Conservation (phyloP, 768 basidiomycete genomes). For the Tylopilus sp. region DNA sequence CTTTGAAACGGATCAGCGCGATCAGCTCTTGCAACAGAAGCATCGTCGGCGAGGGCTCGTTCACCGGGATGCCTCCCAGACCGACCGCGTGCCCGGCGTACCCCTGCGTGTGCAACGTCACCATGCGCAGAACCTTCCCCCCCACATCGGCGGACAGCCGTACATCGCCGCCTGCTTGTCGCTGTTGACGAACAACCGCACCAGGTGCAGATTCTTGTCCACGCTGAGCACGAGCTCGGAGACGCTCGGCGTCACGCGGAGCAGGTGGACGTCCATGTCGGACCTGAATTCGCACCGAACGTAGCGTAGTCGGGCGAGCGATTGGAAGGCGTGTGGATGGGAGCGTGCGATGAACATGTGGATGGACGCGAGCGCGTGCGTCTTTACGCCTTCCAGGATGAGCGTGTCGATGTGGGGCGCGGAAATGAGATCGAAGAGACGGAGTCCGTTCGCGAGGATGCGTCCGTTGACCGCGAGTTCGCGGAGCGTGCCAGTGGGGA, state of each 20-base stretch:
- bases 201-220: constrained; percentile 27
- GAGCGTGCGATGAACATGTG: constrained; percentile 28
- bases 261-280: constrained; percentile 31
- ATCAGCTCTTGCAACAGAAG: constrained; percentile 27
- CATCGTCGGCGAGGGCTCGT: constrained; percentile 32
- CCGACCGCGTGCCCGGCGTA: constrained; percentile 21
- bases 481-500: constrained; percentile 26
- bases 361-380: constrained; percentile 23
- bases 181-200: constrained; percentile 32
- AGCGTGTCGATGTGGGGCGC: constrained; percentile 30
- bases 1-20: constrained; percentile 25
- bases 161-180: constrained; percentile 32
- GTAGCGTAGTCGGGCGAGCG: constrained; percentile 27
- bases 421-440: constrained; percentile 32
- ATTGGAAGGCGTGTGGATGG: constrained; percentile 28
- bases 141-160: constrained; percentile 30
- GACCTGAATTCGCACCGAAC: constrained; percentile 30
- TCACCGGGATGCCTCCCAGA: constrained; percentile 19
- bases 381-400: constrained; percentile 31
- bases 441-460: constrained; percentile 27
- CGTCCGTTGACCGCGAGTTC: constrained; percentile 33
- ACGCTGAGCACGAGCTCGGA: constrained; percentile 31
- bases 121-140: constrained; percentile 14
- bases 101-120: constrained; percentile 31
- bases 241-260: constrained; percentile 31